A percentile compares a stretch with the other conserved stretches of the same genome.
Conservation (phyloP, 768 basidiomycete species). For the Ephemerocybe angulata region DNA sequence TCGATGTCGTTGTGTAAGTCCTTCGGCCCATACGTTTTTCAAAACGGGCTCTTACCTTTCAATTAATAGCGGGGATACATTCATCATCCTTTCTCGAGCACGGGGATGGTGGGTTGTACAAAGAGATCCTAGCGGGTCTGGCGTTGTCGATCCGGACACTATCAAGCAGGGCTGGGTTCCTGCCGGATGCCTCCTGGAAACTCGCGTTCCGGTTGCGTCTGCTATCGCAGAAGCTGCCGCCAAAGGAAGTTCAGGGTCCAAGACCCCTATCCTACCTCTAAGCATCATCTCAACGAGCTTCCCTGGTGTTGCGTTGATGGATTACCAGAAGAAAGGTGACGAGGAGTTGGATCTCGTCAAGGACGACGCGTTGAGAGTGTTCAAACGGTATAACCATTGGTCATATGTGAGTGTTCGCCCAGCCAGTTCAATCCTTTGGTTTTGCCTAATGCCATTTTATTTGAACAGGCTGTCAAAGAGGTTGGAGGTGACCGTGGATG, state of each 20-base stretch:
- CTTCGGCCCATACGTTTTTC: neutral
- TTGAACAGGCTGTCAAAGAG: constrained; percentile 81
- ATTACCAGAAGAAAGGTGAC: constrained; percentile 89
- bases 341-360: constrained; percentile 89
- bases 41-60: constrained; percentile 4
- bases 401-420: constrained; percentile 64
- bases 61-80: constrained; percentile 75
- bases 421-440: constrained; percentile 5
- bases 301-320: constrained; percentile 94
- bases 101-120: constrained; percentile 99
- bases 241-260: constrained; percentile 46
- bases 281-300: constrained; percentile 97
- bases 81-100: constrained; percentile 89
- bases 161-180: constrained; percentile 95
- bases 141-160: constrained; percentile 71
- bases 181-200: constrained; percentile 93
- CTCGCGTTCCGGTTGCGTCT: constrained; percentile 83
- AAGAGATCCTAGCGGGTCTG: constrained; percentile 83
- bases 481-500: constrained; percentile 92
- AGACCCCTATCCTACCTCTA: constrained; percentile 82
- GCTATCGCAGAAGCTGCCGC: constrained; percentile 80
- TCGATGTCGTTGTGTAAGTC: constrained; percentile 90
- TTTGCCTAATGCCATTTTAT: constrained; percentile 9
- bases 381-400: constrained; percentile 99
- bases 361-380: constrained; percentile 86